A percentile compares a stretch with the other conserved stretches of the same genome.
Evolutionary conservation across 768 basidiomycete genomes (phyloP).

Genomic region (Pleurotus salmoneostramineus): DNA sequence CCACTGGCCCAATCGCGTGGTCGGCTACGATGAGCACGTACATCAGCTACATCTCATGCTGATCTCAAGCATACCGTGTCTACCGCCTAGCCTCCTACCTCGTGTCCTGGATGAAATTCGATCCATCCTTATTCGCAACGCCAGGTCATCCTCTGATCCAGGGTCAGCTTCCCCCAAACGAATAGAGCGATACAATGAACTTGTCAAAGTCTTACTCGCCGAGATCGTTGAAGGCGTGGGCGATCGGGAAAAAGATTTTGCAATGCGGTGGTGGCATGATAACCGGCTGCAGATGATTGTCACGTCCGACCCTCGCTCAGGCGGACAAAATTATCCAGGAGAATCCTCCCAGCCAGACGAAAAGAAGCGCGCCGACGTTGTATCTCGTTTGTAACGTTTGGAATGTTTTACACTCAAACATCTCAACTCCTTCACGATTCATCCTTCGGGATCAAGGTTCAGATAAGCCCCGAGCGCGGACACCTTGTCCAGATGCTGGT

Average conservation of each 20-base stretch:
- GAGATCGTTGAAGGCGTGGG: conserved; percentile 64
- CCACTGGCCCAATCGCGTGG: neutral
- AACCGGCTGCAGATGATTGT: conserved; percentile 20
- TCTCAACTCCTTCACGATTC: neutral
- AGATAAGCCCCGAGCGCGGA: neutral
- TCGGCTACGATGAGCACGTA: conserved; percentile 20
- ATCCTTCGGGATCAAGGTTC: neutral
- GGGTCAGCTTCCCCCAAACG: conserved; percentile 9
- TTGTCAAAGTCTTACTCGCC: conserved; percentile 54
- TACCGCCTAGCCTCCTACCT: conserved; percentile 54
- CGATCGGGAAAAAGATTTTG: conserved; percentile 65
- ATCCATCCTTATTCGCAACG: conserved; percentile 19
- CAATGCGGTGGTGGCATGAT: conserved; percentile 72
- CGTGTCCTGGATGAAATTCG: conserved; percentile 49
- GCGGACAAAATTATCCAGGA: neutral
- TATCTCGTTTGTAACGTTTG: conserved; percentile 6
- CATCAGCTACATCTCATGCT: conserved; percentile 65
- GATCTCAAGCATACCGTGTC: conserved; percentile 60
- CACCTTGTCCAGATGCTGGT: neutral
- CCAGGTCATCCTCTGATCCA: conserved; percentile 17
- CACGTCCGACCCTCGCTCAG: neutral
- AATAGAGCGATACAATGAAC: conserved; percentile 31
- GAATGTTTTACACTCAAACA: neutral
- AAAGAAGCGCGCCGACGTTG: neutral
- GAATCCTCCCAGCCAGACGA: neutral